Evolutionary conservation across 139 green algal genomes (phyloP).

Genomic region (Coelastrella sp.): DNA sequence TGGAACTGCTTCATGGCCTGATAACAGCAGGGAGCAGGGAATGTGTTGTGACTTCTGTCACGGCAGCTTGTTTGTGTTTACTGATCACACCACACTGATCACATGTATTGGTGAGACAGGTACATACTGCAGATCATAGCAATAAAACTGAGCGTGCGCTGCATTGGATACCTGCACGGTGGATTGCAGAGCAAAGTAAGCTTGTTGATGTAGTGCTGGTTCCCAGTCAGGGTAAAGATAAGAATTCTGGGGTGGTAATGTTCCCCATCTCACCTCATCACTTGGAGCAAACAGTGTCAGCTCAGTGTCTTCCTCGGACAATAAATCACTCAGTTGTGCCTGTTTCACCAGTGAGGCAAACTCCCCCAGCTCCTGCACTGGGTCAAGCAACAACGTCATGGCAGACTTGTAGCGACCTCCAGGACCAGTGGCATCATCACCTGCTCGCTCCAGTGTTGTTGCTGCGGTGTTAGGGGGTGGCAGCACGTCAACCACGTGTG

Average conservation of each 20-base stretch:
- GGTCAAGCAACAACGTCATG: conserved; percentile 14
- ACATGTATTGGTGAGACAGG: too few species aligned
- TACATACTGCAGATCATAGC: too few species aligned
- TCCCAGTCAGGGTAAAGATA: too few species aligned
- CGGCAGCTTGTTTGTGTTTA: too few species aligned
- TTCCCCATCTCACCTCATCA: conserved; percentile 14
- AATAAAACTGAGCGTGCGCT: too few species aligned
- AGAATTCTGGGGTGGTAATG: too few species aligned
- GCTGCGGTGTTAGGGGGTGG: not conserved
- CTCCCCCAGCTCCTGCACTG: not conserved
- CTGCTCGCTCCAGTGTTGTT: not conserved
- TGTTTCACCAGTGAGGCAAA: not conserved
- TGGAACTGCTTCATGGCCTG: conserved; percentile 12
- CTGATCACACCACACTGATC: too few species aligned
- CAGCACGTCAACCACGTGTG: not conserved
- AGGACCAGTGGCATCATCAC: not conserved
- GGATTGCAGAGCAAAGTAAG: too few species aligned
- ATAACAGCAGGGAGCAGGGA: not conserved
- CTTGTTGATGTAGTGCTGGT: too few species aligned
- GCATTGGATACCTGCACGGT: too few species aligned
- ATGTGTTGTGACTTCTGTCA: too few species aligned
- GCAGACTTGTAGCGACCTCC: conserved; percentile 1
- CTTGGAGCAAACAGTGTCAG: conserved; percentile 20
- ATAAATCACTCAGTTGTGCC: not conserved
- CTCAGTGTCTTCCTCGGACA: not conserved